Evolutionary conservation across 495 filamentous ascomycete genomes (phyloP).

Genomic region (Neurospora pannonica): DNA sequence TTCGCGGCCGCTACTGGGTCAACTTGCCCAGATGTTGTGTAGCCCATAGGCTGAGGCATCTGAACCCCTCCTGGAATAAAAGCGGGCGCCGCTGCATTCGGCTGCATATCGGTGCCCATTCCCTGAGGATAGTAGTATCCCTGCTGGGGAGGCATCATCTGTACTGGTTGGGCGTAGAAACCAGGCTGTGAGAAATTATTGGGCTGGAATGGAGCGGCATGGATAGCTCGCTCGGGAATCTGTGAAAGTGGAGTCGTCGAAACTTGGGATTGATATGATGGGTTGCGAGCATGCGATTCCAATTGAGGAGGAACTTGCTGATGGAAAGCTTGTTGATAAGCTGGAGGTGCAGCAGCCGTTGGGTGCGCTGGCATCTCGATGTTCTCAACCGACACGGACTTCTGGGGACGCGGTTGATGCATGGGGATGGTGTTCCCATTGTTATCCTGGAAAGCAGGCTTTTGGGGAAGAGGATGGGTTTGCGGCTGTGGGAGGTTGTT

Average conservation of each 20-base stretch:
- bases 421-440: slow-evolving; percentile 69
- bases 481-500: slow-evolving; percentile 46
- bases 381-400: slow-evolving; percentile 85
- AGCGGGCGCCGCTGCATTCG: slow-evolving; percentile 43
- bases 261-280: slow-evolving; percentile 67
- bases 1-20: slow-evolving; percentile 19
- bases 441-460: slow-evolving; percentile 70
- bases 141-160: slow-evolving; percentile 44
- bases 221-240: slow-evolving; percentile 88
- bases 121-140: slow-evolving; percentile 45
- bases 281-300: slow-evolving; percentile 56
- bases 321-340: slow-evolving; percentile 82
- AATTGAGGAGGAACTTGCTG: slow-evolving; percentile 75
- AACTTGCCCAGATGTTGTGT: slow-evolving; percentile 30
- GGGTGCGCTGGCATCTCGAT: slow-evolving; percentile 78
- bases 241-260: slow-evolving; percentile 87
- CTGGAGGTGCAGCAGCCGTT: slow-evolving; percentile 49
- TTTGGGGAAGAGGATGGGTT: slow-evolving; percentile 54
- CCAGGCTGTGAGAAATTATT: slow-evolving; percentile 52
- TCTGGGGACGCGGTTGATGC: slow-evolving; percentile 94
- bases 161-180: slow-evolving; percentile 52
- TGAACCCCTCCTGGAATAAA: slow-evolving; percentile 50
- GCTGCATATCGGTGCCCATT: slow-evolving; percentile 43
- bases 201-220: slow-evolving; percentile 87
- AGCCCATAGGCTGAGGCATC: slow-evolving; percentile 37